Evolutionary conservation across 2,329 filamentous ascomycete genomes (phyloP).

Genomic region (Penicillium sp.): DNA sequence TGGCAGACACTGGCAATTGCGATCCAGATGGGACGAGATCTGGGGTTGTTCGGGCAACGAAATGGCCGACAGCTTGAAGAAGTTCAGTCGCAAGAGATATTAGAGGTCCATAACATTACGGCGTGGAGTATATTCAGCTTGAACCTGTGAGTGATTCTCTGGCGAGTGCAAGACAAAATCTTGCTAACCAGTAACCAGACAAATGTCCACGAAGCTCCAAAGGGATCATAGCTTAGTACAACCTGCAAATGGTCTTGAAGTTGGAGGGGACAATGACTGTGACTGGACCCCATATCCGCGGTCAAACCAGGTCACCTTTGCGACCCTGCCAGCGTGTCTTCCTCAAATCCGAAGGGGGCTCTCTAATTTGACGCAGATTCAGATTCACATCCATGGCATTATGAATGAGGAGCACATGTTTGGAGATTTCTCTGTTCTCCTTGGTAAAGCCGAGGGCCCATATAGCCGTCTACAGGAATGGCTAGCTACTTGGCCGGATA

Average conservation of each 20-base stretch:
- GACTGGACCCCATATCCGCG: conserved; percentile 37
- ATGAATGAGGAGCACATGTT: conserved; percentile 17
- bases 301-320: conserved; percentile 28
- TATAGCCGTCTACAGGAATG: conserved; percentile 25
- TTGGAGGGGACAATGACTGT: conserved; percentile 15
- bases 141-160: conserved; percentile 25
- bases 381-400: conserved; percentile 26
- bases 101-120: conserved; percentile 25
- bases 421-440: conserved; percentile 15
- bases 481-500: conserved; percentile 20
- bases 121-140: conserved; percentile 34
- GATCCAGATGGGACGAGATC: conserved; percentile 32
- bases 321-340: conserved; percentile 27
- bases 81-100: conserved; percentile 14
- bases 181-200: conserved; percentile 21
- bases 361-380: conserved; percentile 22
- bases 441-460: conserved; percentile 16
- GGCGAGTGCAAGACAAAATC: not conserved
- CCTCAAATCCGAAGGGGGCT: conserved; percentile 23
- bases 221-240: conserved; percentile 19
- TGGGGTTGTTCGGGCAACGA: conserved; percentile 26
- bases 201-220: conserved; percentile 29
- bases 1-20: conserved; percentile 36
- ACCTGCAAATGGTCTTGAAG: conserved; percentile 18
- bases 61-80: conserved; percentile 6